Evolutionary conservation across 1,284 basidiomycete species (phyloP).

Genomic region (Ustilago shanxiensis): DNA sequence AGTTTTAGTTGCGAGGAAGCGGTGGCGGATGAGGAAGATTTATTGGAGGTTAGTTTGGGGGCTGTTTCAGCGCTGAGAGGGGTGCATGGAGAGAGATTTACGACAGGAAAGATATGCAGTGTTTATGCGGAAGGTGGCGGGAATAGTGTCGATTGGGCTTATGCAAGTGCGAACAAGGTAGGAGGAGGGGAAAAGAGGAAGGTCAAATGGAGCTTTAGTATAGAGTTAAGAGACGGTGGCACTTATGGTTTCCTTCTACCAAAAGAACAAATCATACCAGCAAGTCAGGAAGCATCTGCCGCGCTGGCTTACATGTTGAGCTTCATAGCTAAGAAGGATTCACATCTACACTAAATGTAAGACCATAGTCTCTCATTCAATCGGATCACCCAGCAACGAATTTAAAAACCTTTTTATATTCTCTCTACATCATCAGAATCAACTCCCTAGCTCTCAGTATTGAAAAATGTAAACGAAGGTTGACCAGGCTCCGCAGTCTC

Average conservation of each 20-base stretch:
- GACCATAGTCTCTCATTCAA: too few species aligned
- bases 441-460: conserved; percentile 24
- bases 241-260: conserved; percentile 84
- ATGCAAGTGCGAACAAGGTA: conserved; percentile 72
- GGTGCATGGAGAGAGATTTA: conserved; percentile 74
- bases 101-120: conserved; percentile 79
- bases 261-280: conserved; percentile 79
- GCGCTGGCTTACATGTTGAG: conserved; percentile 43
- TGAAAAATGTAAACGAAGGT: conserved; percentile 42
- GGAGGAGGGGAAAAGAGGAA: conserved; percentile 74
- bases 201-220: conserved; percentile 81
- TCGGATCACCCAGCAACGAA: too few species aligned
- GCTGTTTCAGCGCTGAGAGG: conserved; percentile 77
- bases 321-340: conserved; percentile 44
- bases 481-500: conserved; percentile 87
- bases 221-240: conserved; percentile 84
- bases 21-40: conserved; percentile 83
- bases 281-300: conserved; percentile 70
- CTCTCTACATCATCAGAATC: background rate
- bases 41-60: conserved; percentile 81
- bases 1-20: conserved; percentile 79
- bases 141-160: conserved; percentile 79
- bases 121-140: conserved; percentile 61
- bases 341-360: background rate
- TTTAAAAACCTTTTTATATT: too few species aligned